Evolutionary conservation across 2,329 filamentous ascomycete genomes (phyloP).

Genomic region (Paramyrothecium roridum): DNA sequence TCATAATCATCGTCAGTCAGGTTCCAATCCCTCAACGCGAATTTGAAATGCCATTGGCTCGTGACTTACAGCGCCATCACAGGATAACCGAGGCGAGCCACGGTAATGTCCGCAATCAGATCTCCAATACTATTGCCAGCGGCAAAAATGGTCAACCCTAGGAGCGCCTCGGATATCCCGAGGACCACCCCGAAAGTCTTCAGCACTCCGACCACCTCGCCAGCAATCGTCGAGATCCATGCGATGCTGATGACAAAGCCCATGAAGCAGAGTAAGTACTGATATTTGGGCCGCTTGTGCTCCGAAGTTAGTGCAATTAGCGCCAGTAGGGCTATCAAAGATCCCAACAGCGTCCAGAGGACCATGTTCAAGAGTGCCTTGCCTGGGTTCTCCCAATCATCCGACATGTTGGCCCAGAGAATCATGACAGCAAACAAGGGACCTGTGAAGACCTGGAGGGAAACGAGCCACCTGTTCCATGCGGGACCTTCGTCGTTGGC

Average conservation of each 20-base stretch:
- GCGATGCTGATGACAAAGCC: constrained; percentile 90
- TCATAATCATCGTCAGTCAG: constrained; percentile 5
- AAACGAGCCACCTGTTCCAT: constrained; percentile 91
- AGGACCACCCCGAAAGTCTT: constrained; percentile 91
- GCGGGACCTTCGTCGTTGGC: constrained; percentile 43
- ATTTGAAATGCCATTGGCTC: background rate
- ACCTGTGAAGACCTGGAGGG: constrained; percentile 80
- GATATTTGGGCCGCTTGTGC: constrained; percentile 66
- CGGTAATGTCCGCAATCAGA: constrained; percentile 89
- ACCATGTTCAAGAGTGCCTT: constrained; percentile 53
- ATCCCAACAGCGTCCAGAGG: constrained; percentile 65
- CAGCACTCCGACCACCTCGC: constrained; percentile 91
- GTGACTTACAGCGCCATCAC: constrained; percentile 78
- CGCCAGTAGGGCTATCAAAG: constrained; percentile 61
- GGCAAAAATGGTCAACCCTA: constrained; percentile 93
- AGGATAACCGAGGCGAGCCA: constrained; percentile 88
- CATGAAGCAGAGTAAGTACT: constrained; percentile 77
- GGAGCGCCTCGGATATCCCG: constrained; percentile 89
- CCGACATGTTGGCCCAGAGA: constrained; percentile 64
- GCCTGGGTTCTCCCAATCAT: constrained; percentile 53
- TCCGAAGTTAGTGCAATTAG: constrained; percentile 69
- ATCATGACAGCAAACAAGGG: constrained; percentile 80
- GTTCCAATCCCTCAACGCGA: background rate
- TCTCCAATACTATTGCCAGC: constrained; percentile 95
- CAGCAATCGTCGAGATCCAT: constrained; percentile 95